Percentiles rank a stretch among this genome's conserved stretches.
phyloP scores from a whole-genome alignment of 2,329 filamentous ascomycete genomes.

The Madurella fahalii region DNA sequence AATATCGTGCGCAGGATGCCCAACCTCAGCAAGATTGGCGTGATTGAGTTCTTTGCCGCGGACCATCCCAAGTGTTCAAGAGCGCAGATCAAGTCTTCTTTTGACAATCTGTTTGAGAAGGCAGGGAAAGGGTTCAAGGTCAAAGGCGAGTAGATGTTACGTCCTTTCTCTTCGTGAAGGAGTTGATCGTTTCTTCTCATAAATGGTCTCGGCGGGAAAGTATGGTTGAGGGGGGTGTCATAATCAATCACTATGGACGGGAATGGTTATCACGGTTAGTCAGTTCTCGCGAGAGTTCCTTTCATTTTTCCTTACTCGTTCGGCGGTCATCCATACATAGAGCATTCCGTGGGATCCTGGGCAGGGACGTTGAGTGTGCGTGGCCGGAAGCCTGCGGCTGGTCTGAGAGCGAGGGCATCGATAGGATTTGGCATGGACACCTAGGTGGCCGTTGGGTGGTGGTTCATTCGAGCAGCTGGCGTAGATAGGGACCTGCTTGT shows the following conservation, averaged over 20 bases:
- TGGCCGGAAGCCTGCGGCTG: too few relatives aligned
- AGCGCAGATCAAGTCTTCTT: slow-evolving; percentile 65
- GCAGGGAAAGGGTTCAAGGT: slow-evolving; percentile 59
- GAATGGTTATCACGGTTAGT: background rate
- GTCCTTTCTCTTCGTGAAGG: background rate
- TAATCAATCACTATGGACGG: background rate
- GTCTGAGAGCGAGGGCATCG: background rate
- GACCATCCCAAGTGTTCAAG: slow-evolving; percentile 68
- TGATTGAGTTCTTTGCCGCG: slow-evolving; percentile 72
- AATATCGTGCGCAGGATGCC: slow-evolving; percentile 57
- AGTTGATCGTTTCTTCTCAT: background rate
- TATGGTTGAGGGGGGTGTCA: background rate
- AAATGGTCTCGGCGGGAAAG: background rate
- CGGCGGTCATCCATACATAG: background rate
- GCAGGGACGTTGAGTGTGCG: background rate
- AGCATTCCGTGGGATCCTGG: background rate
- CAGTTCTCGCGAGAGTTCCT: background rate
- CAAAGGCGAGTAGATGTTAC: slow-evolving; percentile 27
- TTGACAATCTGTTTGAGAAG: slow-evolving; percentile 63
- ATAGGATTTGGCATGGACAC: background rate
- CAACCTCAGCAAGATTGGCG: slow-evolving; percentile 64
- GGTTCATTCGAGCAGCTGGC: background rate
- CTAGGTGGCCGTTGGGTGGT: background rate
- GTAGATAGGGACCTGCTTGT: background rate
- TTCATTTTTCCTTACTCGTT: background rate